phyloP scores from a whole-genome alignment of 495 filamentous ascomycete species.

The Neurospora cerealis region DNA sequence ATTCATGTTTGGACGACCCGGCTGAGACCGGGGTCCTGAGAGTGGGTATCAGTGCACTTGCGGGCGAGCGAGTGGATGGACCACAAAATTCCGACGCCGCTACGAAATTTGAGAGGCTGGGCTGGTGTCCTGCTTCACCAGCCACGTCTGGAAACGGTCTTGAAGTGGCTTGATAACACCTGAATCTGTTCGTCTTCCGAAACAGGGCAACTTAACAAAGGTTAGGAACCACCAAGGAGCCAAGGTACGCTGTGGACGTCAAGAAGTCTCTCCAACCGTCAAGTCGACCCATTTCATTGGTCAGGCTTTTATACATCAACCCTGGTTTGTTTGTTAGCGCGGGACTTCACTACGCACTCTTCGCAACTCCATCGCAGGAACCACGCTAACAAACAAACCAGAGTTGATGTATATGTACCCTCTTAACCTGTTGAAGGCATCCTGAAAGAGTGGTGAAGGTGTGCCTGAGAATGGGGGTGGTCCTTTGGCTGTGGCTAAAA shows the following conservation, averaged over 20 bases:
- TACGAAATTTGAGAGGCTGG: constrained; percentile 27
- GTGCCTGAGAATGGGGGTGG: neutral
- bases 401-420: too few relatives aligned
- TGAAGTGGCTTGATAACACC: neutral
- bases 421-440: neutral
- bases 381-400: too few relatives aligned
- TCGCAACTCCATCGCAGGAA: too few relatives aligned
- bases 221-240: neutral
- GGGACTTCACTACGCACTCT: too few relatives aligned
- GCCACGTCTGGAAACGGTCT: constrained; percentile 5
- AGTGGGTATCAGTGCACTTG: constrained; percentile 5
- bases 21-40: neutral
- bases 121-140: constrained; percentile 14
- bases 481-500: neutral
- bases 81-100: neutral
- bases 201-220: neutral
- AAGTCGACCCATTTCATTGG: neutral
- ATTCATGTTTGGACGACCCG: neutral
- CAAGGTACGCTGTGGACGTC: neutral
- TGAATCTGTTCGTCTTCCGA: neutral
- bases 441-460: neutral
- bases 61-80: neutral
- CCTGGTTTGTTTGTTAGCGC: too few relatives aligned
- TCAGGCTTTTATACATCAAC: too few relatives aligned
- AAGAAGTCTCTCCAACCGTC: neutral